A percentile compares a stretch with the other conserved stretches of the same genome.
phyloP scores from a whole-genome alignment of 1,284 basidiomycete species.

The Cutaneotrichosporon sp. region DNA sequence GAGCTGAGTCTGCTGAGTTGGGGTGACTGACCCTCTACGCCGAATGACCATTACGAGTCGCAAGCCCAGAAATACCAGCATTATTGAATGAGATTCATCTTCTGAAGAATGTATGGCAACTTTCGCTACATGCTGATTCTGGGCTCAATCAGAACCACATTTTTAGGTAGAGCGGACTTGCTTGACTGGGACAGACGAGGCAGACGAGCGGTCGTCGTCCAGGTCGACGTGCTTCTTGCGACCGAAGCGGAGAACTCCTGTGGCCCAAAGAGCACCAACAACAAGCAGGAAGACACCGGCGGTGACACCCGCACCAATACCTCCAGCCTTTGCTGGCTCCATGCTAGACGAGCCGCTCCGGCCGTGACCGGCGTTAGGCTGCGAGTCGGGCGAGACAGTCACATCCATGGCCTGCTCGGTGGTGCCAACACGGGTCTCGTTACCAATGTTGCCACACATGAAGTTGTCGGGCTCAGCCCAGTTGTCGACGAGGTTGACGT shows the following conservation, averaged over 20 bases:
- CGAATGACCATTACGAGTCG: too few relatives aligned
- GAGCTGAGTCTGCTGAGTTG: too few relatives aligned
- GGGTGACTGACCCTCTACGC: too few relatives aligned
- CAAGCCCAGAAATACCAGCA: too few relatives aligned
- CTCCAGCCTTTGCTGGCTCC: conserved; percentile 1
- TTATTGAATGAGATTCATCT: too few relatives aligned
- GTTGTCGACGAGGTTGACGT: conserved; percentile 28
- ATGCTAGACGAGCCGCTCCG: neutral
- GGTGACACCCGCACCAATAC: conserved; percentile 16
- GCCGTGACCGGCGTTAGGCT: neutral
- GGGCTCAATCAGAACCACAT: too few relatives aligned
- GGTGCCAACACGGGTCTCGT: neutral
- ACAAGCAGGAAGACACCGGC: conserved; percentile 6
- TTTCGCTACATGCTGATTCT: neutral
- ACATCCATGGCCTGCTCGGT: neutral
- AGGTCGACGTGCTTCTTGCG: conserved; percentile 3
- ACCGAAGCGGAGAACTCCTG: conserved; percentile 3
- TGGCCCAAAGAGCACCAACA: conserved; percentile 9
- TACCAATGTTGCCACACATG: conserved; percentile 10
- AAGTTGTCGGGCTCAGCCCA: conserved; percentile 1
- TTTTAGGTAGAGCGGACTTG: neutral
- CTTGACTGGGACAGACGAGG: neutral
- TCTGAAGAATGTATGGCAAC: neutral
- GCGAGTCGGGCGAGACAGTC: neutral
- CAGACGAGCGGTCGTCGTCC: conserved; percentile 1